Evolutionary conservation across 306 rosid species (phyloP), one percentile per base, ranked within the genome.

Genomic region (Cucumis hystrix): DNA sequence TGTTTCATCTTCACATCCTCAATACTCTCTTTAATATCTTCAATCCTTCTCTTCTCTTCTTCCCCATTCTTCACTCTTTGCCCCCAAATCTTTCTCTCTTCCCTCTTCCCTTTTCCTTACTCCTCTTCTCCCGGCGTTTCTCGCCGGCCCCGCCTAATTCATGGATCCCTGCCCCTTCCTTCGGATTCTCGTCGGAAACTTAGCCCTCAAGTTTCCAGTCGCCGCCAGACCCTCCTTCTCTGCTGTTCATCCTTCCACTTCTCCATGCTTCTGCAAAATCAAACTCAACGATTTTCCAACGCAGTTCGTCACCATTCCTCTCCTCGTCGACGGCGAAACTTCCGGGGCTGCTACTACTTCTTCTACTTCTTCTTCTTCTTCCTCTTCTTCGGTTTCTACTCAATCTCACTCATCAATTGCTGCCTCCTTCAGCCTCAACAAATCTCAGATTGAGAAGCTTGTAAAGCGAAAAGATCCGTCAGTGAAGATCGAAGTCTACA

Each of bases 141-240:
- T 10, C 13, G 12, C 70, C 1, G 77, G 11, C 30, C 13, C 28
- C 16, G 20, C 61, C 30, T 23, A 4, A 12, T 39, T 49, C 7
- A 90, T 92, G 98, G 96, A 93, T 87, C 96, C 96, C 60, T 90
- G 98, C 80, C 84, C 88, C 3, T 93, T 86, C 56, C 80, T 87
- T 67, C 96, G 98, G 88, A 74, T 93, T 80, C 89, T 90, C 20
- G 75, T 93, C 76, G 91, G 94, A 28, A 90, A 91, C 89, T 73
- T 93, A 12, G 88, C 91, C 60, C 63, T 93, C 18, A 90, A 89
- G 67, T 83, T 84, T 4, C 88, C 88, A 35, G 78, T 84, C 2
- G 80, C 84, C 10, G 81, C 96, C 0, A 86, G 61, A 18, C 86
- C 92, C 0, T 88, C 93, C 0, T 81, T 72, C 83, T 83, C 96